A percentile compares a stretch with the other conserved stretches of the same genome.
Evolutionary conservation across 148 eudicot genomes (phyloP).

Genomic region (Salicornia ramosissima): DNA sequence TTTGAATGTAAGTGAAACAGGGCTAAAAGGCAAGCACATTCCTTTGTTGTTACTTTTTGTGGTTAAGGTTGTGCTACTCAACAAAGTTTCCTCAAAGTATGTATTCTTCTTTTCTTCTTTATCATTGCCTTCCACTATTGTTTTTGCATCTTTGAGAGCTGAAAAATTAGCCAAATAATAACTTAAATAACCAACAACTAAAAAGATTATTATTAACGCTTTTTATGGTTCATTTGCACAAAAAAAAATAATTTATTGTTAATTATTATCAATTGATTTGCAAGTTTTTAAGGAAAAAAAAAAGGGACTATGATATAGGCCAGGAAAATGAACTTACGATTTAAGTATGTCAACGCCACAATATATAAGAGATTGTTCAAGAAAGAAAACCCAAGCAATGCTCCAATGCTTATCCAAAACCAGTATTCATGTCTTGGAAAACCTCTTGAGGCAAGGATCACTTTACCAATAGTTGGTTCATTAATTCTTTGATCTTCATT

Average conservation of each 20-base stretch:
- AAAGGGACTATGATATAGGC: not conserved
- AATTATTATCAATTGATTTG: no score
- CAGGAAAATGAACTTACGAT: conserved; percentile 67
- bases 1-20: conserved; percentile 58
- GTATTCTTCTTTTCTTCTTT: conserved; percentile 16
- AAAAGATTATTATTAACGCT: no score
- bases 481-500: conserved; percentile 43
- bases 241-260: no score
- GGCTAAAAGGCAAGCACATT: conserved; percentile 62
- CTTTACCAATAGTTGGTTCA: conserved; percentile 58
- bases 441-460: conserved; percentile 53
- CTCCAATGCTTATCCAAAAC: conserved; percentile 66
- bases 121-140: conserved; percentile 31
- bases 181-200: no score
- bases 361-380: conserved; percentile 57
- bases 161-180: conserved; percentile 14
- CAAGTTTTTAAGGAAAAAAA: not conserved
- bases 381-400: conserved; percentile 52
- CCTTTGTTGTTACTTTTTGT: conserved; percentile 23
- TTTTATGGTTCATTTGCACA: no score
- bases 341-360: conserved; percentile 43
- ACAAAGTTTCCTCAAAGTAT: conserved; percentile 8
- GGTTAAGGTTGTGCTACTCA: not conserved
- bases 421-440: conserved; percentile 44
- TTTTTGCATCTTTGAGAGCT: conserved; percentile 50